A percentile compares a stretch with the other conserved stretches of the same genome.
Evolutionary conservation across 495 filamentous ascomycete species (phyloP).

Genomic region (Hyphodiscus hymeniophilus): DNA sequence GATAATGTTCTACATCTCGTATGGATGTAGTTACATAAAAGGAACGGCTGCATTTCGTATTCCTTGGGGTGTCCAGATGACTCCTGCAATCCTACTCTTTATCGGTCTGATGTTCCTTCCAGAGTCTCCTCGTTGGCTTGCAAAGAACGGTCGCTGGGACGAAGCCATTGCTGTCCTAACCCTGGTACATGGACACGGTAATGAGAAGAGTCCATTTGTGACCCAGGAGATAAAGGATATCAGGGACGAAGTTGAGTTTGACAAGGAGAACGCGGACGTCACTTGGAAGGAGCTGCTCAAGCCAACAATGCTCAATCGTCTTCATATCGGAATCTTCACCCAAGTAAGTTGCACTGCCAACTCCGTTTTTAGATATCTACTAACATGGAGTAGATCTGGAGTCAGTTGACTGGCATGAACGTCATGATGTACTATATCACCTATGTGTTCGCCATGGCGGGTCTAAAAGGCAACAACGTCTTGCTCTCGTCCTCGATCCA

Average conservation of each 20-base stretch:
- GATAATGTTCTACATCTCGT: constrained; percentile 54
- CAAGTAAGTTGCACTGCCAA: constrained; percentile 37
- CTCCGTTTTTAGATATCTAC: constrained; percentile 20
- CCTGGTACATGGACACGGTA: constrained; percentile 59
- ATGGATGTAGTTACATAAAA: constrained; percentile 52
- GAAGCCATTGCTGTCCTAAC: constrained; percentile 52
- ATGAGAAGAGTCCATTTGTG: constrained; percentile 57
- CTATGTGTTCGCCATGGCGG: constrained; percentile 45
- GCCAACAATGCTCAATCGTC: constrained; percentile 58
- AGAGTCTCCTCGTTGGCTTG: constrained; percentile 65
- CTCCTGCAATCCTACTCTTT: constrained; percentile 57
- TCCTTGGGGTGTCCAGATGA: constrained; percentile 65
- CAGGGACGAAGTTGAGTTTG: constrained; percentile 41
- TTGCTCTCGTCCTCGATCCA: constrained; percentile 63
- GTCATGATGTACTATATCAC: constrained; percentile 29
- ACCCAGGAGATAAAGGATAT: constrained; percentile 71
- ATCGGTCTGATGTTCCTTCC: constrained; percentile 62
- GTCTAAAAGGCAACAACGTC: constrained; percentile 53
- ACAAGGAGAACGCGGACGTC: constrained; percentile 52
- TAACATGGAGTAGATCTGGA: constrained; percentile 42
- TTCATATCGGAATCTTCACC: no score
- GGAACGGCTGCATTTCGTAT: constrained; percentile 60
- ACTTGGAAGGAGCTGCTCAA: constrained; percentile 59
- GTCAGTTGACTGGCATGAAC: constrained; percentile 64
- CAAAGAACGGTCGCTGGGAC: constrained; percentile 56